Base-by-base conservation (phyloP, 345 rosid genomes). In the Sonneratia alba region DNA sequence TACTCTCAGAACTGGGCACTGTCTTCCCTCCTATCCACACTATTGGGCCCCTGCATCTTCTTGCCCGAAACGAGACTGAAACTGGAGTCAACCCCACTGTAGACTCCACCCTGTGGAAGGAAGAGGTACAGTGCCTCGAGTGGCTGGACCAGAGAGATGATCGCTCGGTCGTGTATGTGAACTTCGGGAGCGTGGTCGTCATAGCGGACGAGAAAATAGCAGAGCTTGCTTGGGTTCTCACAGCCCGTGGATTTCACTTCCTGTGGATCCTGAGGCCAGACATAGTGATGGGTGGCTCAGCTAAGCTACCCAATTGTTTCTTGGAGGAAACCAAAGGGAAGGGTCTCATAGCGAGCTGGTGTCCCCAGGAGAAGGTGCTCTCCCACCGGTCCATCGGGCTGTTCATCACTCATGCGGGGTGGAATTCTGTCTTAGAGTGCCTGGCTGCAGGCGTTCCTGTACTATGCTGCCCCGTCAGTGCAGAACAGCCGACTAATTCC, bases 21-120 rank as follows among this genome's bases (percentile, higher is more conserved):
- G 61, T 19, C 34, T 76, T 76, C 73, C 80, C 75, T 19, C 59
- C 72, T 21, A 68, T 80, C 4, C 71, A 67, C 14, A 63, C 77
- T 2, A 55, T 77, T 0, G 80, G 80, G 9, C 80, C 80, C 0
- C 73, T 80, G 42, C 22, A 64, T 42, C 14, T 73, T 68, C 62
- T 77, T 4, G 6, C 0, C 10, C 24, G 24, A 16, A 1, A 3
- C 0, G 9, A 49, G 13, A 11, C 14, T 34, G 55, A 56, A 24
- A 4, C 69, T 65, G 0, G 42, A 27, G 22, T 24, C 3, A 43
- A 32, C 45, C 42, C 72, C 13, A 2, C 66, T 34, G 19, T 70
- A 0, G 70, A 55, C 15, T 62, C 68, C 2, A 79, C 40, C 70
- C 45, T 79, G 11, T 75, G 77, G 82, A 65, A 72, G 65, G 77